Base-by-base conservation (phyloP, 2,329 filamentous ascomycete genomes). In the Trichoderma lentiforme region DNA sequence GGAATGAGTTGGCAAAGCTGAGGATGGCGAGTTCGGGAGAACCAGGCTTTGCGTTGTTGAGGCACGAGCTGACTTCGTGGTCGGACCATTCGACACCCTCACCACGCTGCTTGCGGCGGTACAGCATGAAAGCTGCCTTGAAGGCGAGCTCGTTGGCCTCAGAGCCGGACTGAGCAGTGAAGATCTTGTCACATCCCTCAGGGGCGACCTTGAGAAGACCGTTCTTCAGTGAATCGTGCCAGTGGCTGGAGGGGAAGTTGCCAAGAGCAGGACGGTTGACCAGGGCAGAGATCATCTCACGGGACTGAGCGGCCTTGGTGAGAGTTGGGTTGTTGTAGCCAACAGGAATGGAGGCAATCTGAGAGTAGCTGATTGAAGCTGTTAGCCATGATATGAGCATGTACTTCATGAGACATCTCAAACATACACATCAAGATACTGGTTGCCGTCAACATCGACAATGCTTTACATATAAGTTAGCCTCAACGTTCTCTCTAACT, bases 101-200 rank as follows among this genome's bases (percentile, higher is more conserved):
- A 51, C 91, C 92, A 77, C 93, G 91, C 84, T 93, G 85, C 73
- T 89, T 86, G 78, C 92, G 91, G 64, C 91, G 87, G 81, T 90
- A 90, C 84, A 90, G 93, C 91, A 95, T 95, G 83, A 95, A 94
- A 30, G 93, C 92, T 15, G 93, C 93, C 84, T 95, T 95, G 87
- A 92, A 95, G 71, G 93, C 93, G 63, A 92, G 90, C 83, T 95
- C 93, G 82, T 95, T 95, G 81, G 93, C 93, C 79, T 95, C 93
- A 39, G 92, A 94, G 72, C 93, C 93, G 57, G 92, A 88, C 84
- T 92, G 90, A 65, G 89, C 92, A 61, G 93, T 95, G 84, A 95
- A 95, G 77, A 95, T 92, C 82, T 94, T 91, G 84, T 93, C 84
- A 71, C 93, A 84, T 61, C 92, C 92, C 80, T 90, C 91, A 62